Evolutionary conservation across 1,139 yeast species (phyloP).

Genomic region (Pichia inconspicua): DNA sequence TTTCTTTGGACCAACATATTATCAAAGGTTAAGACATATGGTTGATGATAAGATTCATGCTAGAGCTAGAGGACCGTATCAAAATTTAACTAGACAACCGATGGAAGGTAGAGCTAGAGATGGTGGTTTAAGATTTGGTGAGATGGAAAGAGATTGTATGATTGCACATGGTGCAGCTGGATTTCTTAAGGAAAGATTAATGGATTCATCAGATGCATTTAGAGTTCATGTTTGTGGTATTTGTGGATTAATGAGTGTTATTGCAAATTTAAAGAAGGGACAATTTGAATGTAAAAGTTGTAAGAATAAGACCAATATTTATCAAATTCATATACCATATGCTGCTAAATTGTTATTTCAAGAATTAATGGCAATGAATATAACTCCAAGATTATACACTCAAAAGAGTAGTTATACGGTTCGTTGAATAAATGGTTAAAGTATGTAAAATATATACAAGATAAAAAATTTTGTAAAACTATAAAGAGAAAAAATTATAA

Average conservation of each 20-base stretch:
- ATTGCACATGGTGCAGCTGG: constrained; percentile 99
- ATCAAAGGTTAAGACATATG: constrained; percentile 98
- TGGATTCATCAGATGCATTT: constrained; percentile 99
- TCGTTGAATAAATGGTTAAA: constrained; percentile 13
- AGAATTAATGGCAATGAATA: constrained; percentile 98
- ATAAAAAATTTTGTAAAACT: constrained; percentile 1
- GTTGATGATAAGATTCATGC: constrained; percentile 99
- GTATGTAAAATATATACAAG: constrained; percentile 5
- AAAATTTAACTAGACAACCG: constrained; percentile 96
- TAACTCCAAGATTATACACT: constrained; percentile 77
- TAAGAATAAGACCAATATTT: constrained; percentile 95
- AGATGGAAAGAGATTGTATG: constrained; percentile 99
- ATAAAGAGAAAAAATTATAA: not conserved
- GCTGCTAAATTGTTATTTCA: constrained; percentile 96
- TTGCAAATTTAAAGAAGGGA: constrained; percentile 92
- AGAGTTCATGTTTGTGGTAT: constrained; percentile 97
- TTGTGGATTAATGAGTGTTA: constrained; percentile 96
- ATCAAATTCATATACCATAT: constrained; percentile 94
- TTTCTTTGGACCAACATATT: constrained; percentile 97
- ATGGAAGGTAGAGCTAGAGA: constrained; percentile 99
- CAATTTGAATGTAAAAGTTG: constrained; percentile 98
- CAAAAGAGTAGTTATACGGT: constrained; percentile 31
- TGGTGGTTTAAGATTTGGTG: constrained; percentile 99
- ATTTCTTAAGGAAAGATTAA: constrained; percentile 89
- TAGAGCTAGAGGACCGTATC: constrained; percentile 98